These are phyloP conservation scores for Talaromyces atroroseus DNA, from an alignment of 2,329 filamentous ascomycete species.

Conservation along the genomic window DNA sequence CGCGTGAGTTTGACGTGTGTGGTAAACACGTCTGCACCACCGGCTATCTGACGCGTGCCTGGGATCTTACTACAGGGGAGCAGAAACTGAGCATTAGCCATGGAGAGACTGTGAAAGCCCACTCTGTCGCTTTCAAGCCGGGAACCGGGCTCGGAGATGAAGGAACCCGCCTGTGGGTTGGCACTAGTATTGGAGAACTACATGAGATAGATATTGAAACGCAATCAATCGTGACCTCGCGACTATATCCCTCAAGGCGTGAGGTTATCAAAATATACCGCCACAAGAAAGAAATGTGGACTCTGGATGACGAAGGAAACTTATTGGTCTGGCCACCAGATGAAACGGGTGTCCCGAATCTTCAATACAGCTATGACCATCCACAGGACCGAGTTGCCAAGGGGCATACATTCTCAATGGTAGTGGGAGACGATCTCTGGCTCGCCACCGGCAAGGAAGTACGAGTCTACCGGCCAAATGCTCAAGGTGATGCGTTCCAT, in stretches of 20 bases:
- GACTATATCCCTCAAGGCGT: constrained; percentile 67
- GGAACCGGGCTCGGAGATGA: constrained; percentile 71
- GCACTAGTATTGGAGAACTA: constrained; percentile 80
- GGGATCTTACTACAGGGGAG: constrained; percentile 79
- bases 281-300: constrained; percentile 87
- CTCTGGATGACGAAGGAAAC: constrained; percentile 81
- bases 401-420: constrained; percentile 81
- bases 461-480: constrained; percentile 70
- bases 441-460: constrained; percentile 82
- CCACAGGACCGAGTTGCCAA: constrained; percentile 65
- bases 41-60: constrained; percentile 79
- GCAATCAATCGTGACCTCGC: constrained; percentile 64
- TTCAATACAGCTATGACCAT: constrained; percentile 67
- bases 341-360: constrained; percentile 64
- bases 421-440: constrained; percentile 82
- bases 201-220: constrained; percentile 79
- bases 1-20: constrained; percentile 78
- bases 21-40: constrained; percentile 83
- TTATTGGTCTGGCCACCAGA: constrained; percentile 83
- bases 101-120: constrained; percentile 76
- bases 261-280: constrained; percentile 82
- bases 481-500: constrained; percentile 65
- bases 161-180: constrained; percentile 79
- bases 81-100: constrained; percentile 74
- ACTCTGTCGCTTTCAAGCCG: constrained; percentile 80